Percentiles rank a stretch among this genome's conserved stretches.
Evolutionary conservation across 1,139 yeast genomes (phyloP).

Genomic region (Yamadazyma mexicana): DNA sequence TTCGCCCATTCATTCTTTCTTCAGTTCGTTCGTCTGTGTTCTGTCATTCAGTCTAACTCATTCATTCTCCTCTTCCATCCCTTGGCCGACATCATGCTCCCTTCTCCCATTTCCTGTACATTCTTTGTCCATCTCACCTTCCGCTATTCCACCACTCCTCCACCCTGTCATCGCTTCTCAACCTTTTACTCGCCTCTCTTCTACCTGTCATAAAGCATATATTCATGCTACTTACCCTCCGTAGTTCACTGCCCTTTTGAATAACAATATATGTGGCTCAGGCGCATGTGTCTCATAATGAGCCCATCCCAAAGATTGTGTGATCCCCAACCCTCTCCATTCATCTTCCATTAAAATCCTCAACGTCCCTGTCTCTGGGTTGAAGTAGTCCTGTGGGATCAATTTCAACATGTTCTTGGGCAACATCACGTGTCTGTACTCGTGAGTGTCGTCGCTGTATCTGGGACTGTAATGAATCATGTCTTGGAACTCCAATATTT

Average conservation of each 20-base stretch:
- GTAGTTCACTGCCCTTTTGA: conserved; percentile 63
- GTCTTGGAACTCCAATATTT: conserved; percentile 88
- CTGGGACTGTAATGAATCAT: conserved; percentile 92
- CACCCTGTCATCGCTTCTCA: too few relatives aligned
- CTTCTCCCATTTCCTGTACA: too few relatives aligned
- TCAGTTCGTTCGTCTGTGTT: too few relatives aligned
- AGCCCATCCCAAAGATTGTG: conserved; percentile 97
- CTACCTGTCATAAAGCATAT: neutral
- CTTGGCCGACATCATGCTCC: neutral
- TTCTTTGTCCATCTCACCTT: neutral
- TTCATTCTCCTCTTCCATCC: neutral
- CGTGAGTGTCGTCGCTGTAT: conserved; percentile 86
- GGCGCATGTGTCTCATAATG: conserved; percentile 98
- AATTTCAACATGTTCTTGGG: conserved; percentile 95
- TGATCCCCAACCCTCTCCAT: conserved; percentile 98
- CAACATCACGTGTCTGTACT: conserved; percentile 89
- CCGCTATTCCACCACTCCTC: too few relatives aligned
- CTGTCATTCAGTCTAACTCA: too few relatives aligned
- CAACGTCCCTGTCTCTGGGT: conserved; percentile 91
- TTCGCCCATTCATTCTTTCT: too few relatives aligned
- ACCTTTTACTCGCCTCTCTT: neutral
- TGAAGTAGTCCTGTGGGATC: conserved; percentile 94
- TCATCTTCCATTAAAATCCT: conserved; percentile 91
- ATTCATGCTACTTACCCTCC: conserved; percentile 13
- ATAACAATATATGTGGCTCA: conserved; percentile 93